phyloP scores from a whole-genome alignment of 2,329 filamentous ascomycete genomes.

The Beauveria rudraprayagi region DNA sequence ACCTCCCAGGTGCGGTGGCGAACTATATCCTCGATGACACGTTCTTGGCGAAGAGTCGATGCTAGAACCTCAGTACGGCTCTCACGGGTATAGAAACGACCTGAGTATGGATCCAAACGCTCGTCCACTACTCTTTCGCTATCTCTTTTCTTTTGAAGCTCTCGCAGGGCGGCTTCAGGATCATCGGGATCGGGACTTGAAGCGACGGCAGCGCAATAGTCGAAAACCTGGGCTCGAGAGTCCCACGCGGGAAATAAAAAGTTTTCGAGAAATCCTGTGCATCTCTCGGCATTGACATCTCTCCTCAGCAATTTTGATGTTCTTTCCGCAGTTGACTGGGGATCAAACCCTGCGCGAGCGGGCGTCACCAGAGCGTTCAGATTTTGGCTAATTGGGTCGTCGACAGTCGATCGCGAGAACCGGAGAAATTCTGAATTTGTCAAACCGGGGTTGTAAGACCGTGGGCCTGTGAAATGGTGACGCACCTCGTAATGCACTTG shows the following conservation, averaged over 20 bases:
- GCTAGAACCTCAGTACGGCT: constrained; percentile 74
- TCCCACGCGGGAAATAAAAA: constrained; percentile 89
- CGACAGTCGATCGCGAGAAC: constrained; percentile 72
- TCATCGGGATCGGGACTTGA: constrained; percentile 82
- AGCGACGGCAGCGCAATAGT: constrained; percentile 83
- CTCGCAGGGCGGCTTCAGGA: constrained; percentile 62
- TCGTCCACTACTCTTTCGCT: constrained; percentile 75
- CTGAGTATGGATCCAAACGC: constrained; percentile 84
- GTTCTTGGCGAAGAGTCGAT: constrained; percentile 63
- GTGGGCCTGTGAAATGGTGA: background rate
- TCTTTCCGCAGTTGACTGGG: constrained; percentile 62
- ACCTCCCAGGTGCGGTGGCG: constrained; percentile 74
- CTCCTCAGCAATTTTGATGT: constrained; percentile 41
- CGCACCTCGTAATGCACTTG: constrained; percentile 58
- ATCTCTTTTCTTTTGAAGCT: constrained; percentile 62
- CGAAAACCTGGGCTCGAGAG: constrained; percentile 69
- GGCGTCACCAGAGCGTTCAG: constrained; percentile 84
- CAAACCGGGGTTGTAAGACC: background rate
- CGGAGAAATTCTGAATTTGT: constrained; percentile 73
- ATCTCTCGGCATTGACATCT: constrained; percentile 54
- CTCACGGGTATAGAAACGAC: constrained; percentile 71
- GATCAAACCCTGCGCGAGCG: constrained; percentile 64
- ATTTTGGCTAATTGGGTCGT: constrained; percentile 89
- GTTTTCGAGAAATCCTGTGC: constrained; percentile 63
- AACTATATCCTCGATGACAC: constrained; percentile 70